These are phyloP conservation scores for Monilinia aucupariae DNA, from an alignment of 2,329 filamentous ascomycete genomes.

Conservation along the genomic window DNA sequence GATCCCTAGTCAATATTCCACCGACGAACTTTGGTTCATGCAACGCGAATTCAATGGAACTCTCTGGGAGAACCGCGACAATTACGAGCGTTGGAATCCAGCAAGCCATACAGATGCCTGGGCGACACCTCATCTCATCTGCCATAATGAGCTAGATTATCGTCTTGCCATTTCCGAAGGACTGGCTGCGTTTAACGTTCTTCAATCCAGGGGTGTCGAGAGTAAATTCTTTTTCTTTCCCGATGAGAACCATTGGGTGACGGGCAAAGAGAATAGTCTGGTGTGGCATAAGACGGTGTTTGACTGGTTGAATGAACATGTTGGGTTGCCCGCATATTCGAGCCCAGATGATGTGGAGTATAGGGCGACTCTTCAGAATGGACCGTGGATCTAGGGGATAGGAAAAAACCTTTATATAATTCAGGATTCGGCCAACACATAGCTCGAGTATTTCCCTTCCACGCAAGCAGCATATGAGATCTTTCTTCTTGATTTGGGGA, in stretches of 20 bases:
- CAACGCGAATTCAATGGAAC: conserved; percentile 59
- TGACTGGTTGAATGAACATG: conserved; percentile 55
- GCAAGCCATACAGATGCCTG: conserved; percentile 59
- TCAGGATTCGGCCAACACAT: not conserved
- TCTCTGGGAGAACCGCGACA: conserved; percentile 53
- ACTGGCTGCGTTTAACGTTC: conserved; percentile 50
- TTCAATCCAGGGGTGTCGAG: conserved; percentile 52
- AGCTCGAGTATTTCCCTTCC: not conserved
- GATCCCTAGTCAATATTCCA: conserved; percentile 46
- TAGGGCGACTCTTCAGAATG: conserved; percentile 4
- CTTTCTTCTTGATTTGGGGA: no score
- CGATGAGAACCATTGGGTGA: conserved; percentile 68
- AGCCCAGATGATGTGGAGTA: conserved; percentile 14
- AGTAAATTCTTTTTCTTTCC: conserved; percentile 59
- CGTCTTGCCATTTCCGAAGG: conserved; percentile 77
- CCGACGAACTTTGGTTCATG: conserved; percentile 62
- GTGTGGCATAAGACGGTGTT: conserved; percentile 85
- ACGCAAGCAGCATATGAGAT: not conserved
- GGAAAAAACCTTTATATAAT: not conserved
- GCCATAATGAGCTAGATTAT: conserved; percentile 85
- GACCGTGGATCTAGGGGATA: conserved; percentile 12
- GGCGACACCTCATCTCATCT: conserved; percentile 78
- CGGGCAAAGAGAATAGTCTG: conserved; percentile 81
- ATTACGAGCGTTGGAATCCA: conserved; percentile 64
- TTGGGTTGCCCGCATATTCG: conserved; percentile 14